Evolutionary conservation across 768 basidiomycete species (phyloP).

Genomic region (Fibroporia radiculosa): DNA sequence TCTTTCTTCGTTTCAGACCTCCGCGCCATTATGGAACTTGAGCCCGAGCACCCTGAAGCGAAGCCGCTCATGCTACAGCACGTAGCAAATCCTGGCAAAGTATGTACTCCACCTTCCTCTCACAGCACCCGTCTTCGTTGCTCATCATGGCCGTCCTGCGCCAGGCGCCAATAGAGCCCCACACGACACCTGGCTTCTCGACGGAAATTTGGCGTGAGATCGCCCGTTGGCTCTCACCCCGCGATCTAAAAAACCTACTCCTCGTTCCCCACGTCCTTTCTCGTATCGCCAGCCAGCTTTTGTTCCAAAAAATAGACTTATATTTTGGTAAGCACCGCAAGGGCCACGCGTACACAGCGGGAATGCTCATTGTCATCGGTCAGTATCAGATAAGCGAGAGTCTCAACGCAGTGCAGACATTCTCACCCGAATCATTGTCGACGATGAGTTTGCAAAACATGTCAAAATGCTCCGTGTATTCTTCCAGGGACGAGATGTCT

Average conservation of each 20-base stretch:
- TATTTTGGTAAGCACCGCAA: slow-evolving; percentile 39
- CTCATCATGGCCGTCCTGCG: not conserved
- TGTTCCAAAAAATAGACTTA: slow-evolving; percentile 58
- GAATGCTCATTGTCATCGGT: slow-evolving; percentile 5
- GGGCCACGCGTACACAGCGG: not conserved
- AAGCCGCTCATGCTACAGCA: slow-evolving; percentile 49
- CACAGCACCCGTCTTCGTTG: not conserved
- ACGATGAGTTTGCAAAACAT: slow-evolving; percentile 48
- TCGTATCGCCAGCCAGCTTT: slow-evolving; percentile 57
- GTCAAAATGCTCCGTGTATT: slow-evolving; percentile 54
- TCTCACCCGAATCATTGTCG: slow-evolving; percentile 56
- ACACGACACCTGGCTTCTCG: slow-evolving; percentile 48
- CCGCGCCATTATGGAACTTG: slow-evolving; percentile 49
- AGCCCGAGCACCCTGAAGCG: slow-evolving; percentile 67
- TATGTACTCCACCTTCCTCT: slow-evolving; percentile 18
- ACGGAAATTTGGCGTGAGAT: slow-evolving; percentile 70
- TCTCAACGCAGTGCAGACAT: slow-evolving; percentile 66
- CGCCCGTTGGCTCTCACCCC: slow-evolving; percentile 49
- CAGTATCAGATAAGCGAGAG: slow-evolving; percentile 40
- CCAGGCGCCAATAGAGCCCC: slow-evolving; percentile 28
- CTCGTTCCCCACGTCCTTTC: slow-evolving; percentile 61
- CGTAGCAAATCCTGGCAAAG: slow-evolving; percentile 51
- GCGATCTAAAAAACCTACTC: slow-evolving; percentile 57
- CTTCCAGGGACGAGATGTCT: slow-evolving; percentile 41
- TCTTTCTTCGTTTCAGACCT: slow-evolving; percentile 37